Percentiles rank a stretch among this genome's conserved stretches.
These are phyloP conservation scores for Phylloporus sp. DNA, from an alignment of 768 basidiomycete genomes.

Conservation along the genomic window DNA sequence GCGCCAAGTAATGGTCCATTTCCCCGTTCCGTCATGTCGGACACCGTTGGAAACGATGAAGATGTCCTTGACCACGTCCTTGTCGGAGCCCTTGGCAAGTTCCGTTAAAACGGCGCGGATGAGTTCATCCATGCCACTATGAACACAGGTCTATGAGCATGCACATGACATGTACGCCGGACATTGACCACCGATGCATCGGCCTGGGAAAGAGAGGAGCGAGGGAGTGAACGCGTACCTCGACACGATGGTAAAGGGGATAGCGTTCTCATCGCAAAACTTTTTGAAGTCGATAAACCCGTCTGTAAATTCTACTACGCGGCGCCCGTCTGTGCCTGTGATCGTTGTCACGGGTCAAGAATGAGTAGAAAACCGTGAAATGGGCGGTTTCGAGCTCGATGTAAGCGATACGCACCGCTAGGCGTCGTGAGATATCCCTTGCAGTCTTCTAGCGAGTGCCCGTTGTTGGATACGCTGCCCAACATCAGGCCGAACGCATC, in stretches of 20 bases:
- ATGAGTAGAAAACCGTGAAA: neutral
- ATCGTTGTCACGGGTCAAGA: neutral
- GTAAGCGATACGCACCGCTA: conserved; percentile 33
- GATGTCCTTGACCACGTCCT: conserved; percentile 68
- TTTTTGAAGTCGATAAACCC: conserved; percentile 87
- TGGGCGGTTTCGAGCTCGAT: neutral
- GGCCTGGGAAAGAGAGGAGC: conserved; percentile 8
- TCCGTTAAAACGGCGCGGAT: conserved; percentile 85
- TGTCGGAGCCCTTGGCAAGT: conserved; percentile 53
- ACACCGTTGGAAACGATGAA: conserved; percentile 95
- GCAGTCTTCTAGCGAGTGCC: conserved; percentile 83
- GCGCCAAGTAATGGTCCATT: conserved; percentile 81
- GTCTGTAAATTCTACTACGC: conserved; percentile 12
- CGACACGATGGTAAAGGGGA: conserved; percentile 92
- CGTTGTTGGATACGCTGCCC: conserved; percentile 67
- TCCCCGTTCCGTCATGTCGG: conserved; percentile 51
- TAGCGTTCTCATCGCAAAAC: conserved; percentile 75
- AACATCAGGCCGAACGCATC: conserved; percentile 90
- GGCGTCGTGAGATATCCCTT: conserved; percentile 70
- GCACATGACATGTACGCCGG: neutral
- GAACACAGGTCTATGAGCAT: conserved; percentile 4
- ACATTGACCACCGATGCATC: neutral
- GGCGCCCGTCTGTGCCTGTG: conserved; percentile 8
- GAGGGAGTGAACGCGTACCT: conserved; percentile 45
- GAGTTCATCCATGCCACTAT: conserved; percentile 88